Conservation (phyloP, 2,329 filamentous ascomycete genomes). For the Chaetomiaceae sp. region DNA sequence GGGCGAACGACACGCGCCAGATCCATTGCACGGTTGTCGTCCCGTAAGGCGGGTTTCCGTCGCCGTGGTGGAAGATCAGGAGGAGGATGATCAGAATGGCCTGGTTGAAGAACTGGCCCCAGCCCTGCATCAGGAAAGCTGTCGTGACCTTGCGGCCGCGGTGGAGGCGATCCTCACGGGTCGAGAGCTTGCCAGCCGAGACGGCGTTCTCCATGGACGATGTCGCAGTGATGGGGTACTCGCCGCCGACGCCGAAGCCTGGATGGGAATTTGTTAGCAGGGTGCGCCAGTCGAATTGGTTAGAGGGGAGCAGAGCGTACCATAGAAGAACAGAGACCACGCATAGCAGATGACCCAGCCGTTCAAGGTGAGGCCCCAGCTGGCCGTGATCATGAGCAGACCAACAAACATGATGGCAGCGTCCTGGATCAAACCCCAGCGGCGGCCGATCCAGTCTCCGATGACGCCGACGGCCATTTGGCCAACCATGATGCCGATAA, state of each 20-base stretch:
- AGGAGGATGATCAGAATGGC: conserved; percentile 80
- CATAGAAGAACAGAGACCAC: conserved; percentile 91
- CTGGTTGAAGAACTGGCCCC: conserved; percentile 96
- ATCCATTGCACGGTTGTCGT: conserved; percentile 77
- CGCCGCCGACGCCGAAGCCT: conserved; percentile 66
- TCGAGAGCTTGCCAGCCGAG: conserved; percentile 80
- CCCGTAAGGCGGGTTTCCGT: conserved; percentile 72
- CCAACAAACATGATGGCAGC: conserved; percentile 91
- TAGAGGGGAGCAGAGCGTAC: conserved; percentile 37
- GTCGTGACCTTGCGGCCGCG: conserved; percentile 93
- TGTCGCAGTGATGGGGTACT: conserved; percentile 96
- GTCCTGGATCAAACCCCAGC: conserved; percentile 94
- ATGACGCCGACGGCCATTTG: conserved; percentile 78
- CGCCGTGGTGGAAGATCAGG: conserved; percentile 80
- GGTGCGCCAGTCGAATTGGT: not conserved
- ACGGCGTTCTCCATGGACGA: conserved; percentile 90
- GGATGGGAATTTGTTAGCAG: conserved; percentile 13
- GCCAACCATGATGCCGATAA: conserved; percentile 90
- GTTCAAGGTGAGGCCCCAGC: conserved; percentile 81
- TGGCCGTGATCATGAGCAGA: conserved; percentile 83
- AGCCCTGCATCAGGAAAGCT: conserved; percentile 97
- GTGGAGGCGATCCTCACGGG: conserved; percentile 87
- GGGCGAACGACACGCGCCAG: conserved; percentile 86
- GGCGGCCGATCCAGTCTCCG: conserved; percentile 75
- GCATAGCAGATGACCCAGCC: conserved; percentile 98